phyloP scores from a whole-genome alignment of 2,329 filamentous ascomycete genomes.

The Penicillium paneum region DNA sequence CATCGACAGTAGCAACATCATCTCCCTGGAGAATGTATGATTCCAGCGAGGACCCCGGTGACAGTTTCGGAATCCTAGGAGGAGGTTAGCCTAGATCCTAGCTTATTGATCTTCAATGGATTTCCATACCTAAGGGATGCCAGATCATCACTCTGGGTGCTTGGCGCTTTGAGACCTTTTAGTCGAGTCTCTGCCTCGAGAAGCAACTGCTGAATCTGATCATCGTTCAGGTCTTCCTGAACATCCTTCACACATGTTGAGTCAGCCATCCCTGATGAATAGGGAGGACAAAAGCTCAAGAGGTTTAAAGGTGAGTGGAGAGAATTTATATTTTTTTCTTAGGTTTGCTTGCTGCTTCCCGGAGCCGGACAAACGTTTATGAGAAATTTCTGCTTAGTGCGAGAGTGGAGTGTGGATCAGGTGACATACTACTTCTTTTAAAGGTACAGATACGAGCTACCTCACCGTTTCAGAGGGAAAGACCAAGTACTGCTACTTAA shows the following conservation, averaged over 20 bases:
- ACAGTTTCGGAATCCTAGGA: slow-evolving; percentile 51
- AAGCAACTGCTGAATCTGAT: slow-evolving; percentile 62
- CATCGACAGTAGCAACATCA: slow-evolving; percentile 54
- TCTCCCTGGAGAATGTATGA: slow-evolving; percentile 55
- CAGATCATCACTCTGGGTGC: slow-evolving; percentile 13
- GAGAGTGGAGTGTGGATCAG: background rate
- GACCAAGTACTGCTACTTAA: background rate
- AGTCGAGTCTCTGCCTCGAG: slow-evolving; percentile 61
- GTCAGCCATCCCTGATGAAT: slow-evolving; percentile 20
- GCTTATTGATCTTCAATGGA: no score
- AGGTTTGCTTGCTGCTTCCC: slow-evolving; percentile 17
- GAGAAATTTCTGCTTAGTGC: slow-evolving; percentile 10
- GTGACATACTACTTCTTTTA: background rate
- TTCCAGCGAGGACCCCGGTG: slow-evolving; percentile 47
- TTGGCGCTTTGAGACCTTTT: slow-evolving; percentile 28
- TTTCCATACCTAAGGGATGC: slow-evolving; percentile 11
- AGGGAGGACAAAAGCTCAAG: slow-evolving; percentile 6
- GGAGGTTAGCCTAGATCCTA: background rate
- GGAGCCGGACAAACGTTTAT: slow-evolving; percentile 21
- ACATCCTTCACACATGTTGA: slow-evolving; percentile 12
- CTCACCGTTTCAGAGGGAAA: no score
- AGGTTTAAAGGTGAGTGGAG: background rate
- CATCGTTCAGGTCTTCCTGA: slow-evolving; percentile 55
- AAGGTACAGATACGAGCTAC: background rate
- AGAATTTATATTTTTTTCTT: slow-evolving; percentile 23